Percentiles rank a stretch among this genome's conserved stretches.
Evolutionary conservation across 2,329 filamentous ascomycete species (phyloP).

Genomic region (Aureobasidium musti): DNA sequence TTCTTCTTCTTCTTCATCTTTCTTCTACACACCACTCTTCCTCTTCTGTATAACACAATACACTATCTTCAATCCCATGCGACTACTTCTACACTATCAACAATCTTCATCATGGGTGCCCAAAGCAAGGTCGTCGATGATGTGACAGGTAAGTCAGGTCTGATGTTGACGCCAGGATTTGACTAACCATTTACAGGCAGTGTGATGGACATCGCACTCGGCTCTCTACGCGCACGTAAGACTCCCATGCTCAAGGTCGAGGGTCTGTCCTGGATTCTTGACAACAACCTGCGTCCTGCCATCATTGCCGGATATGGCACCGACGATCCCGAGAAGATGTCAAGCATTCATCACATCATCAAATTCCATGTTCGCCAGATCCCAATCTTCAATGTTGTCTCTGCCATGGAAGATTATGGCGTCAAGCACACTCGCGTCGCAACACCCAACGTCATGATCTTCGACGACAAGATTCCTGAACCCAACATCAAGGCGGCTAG

Average conservation of each 20-base stretch:
- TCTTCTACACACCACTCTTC: not conserved
- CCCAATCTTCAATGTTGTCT: slow-evolving; percentile 13
- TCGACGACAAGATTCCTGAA: not conserved
- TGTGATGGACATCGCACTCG: slow-evolving; percentile 21
- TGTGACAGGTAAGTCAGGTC: not conserved
- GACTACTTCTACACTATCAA: not conserved
- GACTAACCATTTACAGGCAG: not conserved
- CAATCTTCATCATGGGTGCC: not conserved
- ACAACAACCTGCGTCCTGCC: not conserved
- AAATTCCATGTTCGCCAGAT: slow-evolving; percentile 2
- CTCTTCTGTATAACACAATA: not conserved
- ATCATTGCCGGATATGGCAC: slow-evolving; percentile 20
- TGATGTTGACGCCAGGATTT: not conserved
- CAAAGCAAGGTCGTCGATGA: slow-evolving; percentile 1
- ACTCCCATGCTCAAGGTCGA: slow-evolving; percentile 12
- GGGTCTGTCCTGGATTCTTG: slow-evolving; percentile 9
- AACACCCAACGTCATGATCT: not conserved
- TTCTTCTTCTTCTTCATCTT: not conserved
- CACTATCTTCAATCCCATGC: not conserved
- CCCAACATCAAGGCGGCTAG: not conserved
- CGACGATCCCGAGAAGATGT: slow-evolving; percentile 17
- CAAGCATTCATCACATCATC: slow-evolving; percentile 15
- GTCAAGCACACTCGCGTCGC: slow-evolving; percentile 23
- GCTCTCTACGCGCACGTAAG: not conserved
- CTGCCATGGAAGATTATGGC: slow-evolving; percentile 6